Conservation (phyloP, 768 basidiomycete genomes). For the Sporobolomyces pararoseus region DNA sequence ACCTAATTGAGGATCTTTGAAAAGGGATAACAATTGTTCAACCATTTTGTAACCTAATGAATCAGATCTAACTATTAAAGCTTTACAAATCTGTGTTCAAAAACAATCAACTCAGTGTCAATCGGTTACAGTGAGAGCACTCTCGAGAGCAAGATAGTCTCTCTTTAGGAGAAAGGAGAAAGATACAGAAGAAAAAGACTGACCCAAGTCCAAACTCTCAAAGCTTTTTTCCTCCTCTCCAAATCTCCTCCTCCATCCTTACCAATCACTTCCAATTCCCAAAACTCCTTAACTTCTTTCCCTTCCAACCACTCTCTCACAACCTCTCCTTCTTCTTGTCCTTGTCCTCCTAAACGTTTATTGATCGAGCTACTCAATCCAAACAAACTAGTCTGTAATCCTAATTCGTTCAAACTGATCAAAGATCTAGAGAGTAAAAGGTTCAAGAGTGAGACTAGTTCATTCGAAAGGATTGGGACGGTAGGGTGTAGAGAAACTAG, state of each 20-base stretch:
- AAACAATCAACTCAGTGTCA: not conserved
- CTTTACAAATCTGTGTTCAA: conserved; percentile 65
- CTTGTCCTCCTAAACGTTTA: conserved; percentile 54
- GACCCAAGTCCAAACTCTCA: conserved; percentile 46
- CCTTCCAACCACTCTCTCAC: not conserved
- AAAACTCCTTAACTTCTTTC: conserved; percentile 54
- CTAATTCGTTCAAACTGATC: conserved; percentile 21
- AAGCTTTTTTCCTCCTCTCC: conserved; percentile 26
- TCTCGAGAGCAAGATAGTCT: not conserved
- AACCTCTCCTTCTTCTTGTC: not conserved
- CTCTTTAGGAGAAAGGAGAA: not conserved
- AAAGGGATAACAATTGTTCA: conserved; percentile 65
- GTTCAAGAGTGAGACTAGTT: not conserved
- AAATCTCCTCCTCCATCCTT: conserved; percentile 9
- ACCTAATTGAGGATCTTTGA: conserved; percentile 63
- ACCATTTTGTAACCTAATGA: conserved; percentile 58
- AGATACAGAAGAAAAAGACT: not conserved
- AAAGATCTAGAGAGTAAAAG: conserved; percentile 11
- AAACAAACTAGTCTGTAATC: not conserved
- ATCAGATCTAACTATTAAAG: conserved; percentile 71
- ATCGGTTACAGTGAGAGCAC: no score
- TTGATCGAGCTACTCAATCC: conserved; percentile 48
- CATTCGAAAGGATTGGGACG: conserved; percentile 6
- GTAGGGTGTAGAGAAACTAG: conserved; percentile 18
- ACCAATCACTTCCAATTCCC: conserved; percentile 55